phyloP scores from a whole-genome alignment of 305 asterid genomes.

The Salvia sclarea region DNA sequence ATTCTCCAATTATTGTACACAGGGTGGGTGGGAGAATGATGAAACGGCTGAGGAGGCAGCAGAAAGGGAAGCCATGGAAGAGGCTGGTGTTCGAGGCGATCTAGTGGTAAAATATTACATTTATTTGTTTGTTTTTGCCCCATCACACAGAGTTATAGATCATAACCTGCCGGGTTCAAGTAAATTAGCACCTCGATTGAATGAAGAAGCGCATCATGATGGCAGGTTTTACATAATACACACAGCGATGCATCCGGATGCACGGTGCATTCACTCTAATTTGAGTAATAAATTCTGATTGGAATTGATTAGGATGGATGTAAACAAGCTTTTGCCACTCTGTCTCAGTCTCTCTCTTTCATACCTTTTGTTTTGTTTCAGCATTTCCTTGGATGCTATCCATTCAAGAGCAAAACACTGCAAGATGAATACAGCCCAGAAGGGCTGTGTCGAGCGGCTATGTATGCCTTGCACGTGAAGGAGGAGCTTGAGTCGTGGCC shows the following conservation, averaged over 20 bases:
- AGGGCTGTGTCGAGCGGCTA: conserved; percentile 81
- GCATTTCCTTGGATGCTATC: conserved; percentile 72
- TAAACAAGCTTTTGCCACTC: too few species aligned
- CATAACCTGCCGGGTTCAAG: neutral
- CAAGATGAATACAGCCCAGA: conserved; percentile 76
- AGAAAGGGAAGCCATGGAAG: conserved; percentile 85
- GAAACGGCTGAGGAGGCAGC: conserved; percentile 97
- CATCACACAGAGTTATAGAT: neutral
- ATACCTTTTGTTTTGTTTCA: conserved; percentile 30
- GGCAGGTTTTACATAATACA: too few species aligned
- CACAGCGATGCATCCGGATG: too few species aligned
- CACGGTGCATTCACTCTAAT: too few species aligned
- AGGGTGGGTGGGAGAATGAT: conserved; percentile 99
- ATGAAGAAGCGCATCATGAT: neutral
- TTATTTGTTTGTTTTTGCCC: neutral
- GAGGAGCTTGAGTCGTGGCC: conserved; percentile 88
- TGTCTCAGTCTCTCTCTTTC: neutral
- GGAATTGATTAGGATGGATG: too few species aligned
- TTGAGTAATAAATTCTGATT: too few species aligned
- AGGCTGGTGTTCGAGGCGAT: conserved; percentile 96
- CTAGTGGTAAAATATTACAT: conserved; percentile 52
- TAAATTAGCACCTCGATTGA: neutral
- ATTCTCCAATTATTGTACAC: conserved; percentile 25
- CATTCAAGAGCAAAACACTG: conserved; percentile 83
- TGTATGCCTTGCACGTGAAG: conserved; percentile 75